A percentile compares a stretch with the other conserved stretches of the same genome.
Conservation (phyloP, 495 filamentous ascomycete species). For the Penicillium nucicola region DNA sequence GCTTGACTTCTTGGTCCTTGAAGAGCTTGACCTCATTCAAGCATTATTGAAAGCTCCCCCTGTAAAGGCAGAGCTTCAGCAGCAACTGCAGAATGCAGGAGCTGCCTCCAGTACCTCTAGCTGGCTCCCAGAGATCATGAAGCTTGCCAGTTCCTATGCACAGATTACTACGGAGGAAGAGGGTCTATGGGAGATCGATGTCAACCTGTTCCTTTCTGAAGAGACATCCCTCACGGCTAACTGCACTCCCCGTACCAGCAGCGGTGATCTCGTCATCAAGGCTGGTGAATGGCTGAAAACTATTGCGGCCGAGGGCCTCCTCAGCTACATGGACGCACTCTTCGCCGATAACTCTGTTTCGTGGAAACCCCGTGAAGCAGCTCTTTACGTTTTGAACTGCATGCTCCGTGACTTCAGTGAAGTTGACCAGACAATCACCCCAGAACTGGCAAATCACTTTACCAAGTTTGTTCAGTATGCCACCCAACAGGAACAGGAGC, state of each 20-base stretch:
- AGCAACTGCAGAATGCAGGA: constrained; percentile 61
- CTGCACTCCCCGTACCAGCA: constrained; percentile 89
- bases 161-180: constrained; percentile 92
- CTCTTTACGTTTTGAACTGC: constrained; percentile 77
- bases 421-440: constrained; percentile 59
- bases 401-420: constrained; percentile 79
- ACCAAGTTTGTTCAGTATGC: constrained; percentile 75
- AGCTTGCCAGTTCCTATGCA: constrained; percentile 77
- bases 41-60: constrained; percentile 77
- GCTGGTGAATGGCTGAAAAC: constrained; percentile 83
- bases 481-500: constrained; percentile 61
- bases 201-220: constrained; percentile 91
- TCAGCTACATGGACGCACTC: constrained; percentile 66
- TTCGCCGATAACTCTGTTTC: constrained; percentile 52
- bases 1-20: constrained; percentile 87
- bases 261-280: constrained; percentile 87
- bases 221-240: constrained; percentile 95
- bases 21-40: constrained; percentile 92
- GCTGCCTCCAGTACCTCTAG: constrained; percentile 50
- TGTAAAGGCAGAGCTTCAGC: constrained; percentile 79
- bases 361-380: constrained; percentile 71
- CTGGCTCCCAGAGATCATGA: constrained; percentile 82
- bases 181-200: constrained; percentile 92
- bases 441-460: constrained; percentile 66
- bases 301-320: constrained; percentile 67